Conservation (phyloP, 305 asterid species). For the Lippia alba region DNA sequence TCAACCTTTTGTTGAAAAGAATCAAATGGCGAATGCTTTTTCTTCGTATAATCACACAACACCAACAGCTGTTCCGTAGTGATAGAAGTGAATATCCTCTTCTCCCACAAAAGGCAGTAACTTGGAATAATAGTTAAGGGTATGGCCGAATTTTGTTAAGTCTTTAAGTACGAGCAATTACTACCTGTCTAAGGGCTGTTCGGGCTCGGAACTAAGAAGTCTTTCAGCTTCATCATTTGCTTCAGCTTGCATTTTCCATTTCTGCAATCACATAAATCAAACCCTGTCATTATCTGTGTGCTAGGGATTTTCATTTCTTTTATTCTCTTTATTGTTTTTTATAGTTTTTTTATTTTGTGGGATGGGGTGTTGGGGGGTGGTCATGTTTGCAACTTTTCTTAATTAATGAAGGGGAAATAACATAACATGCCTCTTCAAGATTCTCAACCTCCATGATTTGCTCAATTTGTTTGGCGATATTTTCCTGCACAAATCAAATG, state of each 20-base stretch:
- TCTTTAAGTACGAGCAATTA: not conserved
- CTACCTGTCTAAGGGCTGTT: slow-evolving; percentile 59
- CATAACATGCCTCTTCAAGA: slow-evolving; percentile 83
- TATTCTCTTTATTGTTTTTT: too few relatives aligned
- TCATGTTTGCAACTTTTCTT: slow-evolving; percentile 14
- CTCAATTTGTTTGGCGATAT: slow-evolving; percentile 77
- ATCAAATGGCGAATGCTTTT: slow-evolving; percentile 1
- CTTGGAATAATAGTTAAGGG: slow-evolving; percentile 9
- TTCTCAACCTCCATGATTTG: slow-evolving; percentile 95
- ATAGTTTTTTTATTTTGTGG: not conserved
- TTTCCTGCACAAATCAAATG: slow-evolving; percentile 65
- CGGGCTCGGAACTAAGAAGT: slow-evolving; percentile 83
- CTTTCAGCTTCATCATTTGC: slow-evolving; percentile 93
- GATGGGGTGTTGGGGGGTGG: not conserved
- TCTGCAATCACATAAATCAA: slow-evolving; percentile 51
- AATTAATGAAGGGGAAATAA: slow-evolving; percentile 19
- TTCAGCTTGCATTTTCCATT: slow-evolving; percentile 94
- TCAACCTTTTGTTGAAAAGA: not conserved
- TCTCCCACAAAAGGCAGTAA: slow-evolving; percentile 15
- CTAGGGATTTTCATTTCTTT: not conserved
- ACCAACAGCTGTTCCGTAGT: not conserved
- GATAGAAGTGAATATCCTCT: slow-evolving; percentile 15
- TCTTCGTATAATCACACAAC: not conserved
- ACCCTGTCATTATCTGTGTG: not conserved
- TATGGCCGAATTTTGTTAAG: not conserved